Base-by-base conservation (phyloP, 768 basidiomycete genomes). In the Lentinula sp. region DNA sequence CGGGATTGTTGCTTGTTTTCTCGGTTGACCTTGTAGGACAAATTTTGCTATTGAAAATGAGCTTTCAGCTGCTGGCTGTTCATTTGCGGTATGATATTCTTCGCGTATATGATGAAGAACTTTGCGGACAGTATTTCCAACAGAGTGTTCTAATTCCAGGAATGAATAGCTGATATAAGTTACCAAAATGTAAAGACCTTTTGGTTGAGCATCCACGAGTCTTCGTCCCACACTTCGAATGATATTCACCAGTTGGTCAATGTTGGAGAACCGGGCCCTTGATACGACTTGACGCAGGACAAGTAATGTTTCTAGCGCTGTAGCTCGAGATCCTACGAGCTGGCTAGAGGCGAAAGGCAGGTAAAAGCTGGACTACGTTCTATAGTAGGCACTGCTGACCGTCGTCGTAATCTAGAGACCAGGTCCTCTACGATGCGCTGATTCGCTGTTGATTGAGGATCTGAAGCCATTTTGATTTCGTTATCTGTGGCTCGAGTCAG, bases 31-130 rank as follows among this genome's bases (percentile, higher is more conserved):
- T 70, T 88, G 83, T 4, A 87, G 76, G n/a, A 93, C 87, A 63
- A 94, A 93, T 69, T 87, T 89, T 16, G 90, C 81, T 60, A 94
- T 91, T 28, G 91, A 90, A 68, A 88, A 87, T 9, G 78, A 75
- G 16, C 75, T 70, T 28, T 77, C 69, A 32, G 76, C 68, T 1
- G 74, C 68, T 6, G 76, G 68, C 0, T 76, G 70, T 16, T 74
- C 72, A 13, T 80, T 85, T 1, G 93, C 93, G 4, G 95, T 91
- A 62, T 89, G 81, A 71, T 94, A 95, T 70, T 99, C 97, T 73
- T 99, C 97, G 54, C 94, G 84, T 61, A 99, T 89, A 68, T 97
- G 90, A 70, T 95, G 93, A 31, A 98, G 78, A 23, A 98, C 87
- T 68, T 93, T 93, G 42, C 95, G 86, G 43, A 95, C 89, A 21